phyloP scores from a whole-genome alignment of 768 basidiomycete genomes.

The Tylopilus balloui region DNA sequence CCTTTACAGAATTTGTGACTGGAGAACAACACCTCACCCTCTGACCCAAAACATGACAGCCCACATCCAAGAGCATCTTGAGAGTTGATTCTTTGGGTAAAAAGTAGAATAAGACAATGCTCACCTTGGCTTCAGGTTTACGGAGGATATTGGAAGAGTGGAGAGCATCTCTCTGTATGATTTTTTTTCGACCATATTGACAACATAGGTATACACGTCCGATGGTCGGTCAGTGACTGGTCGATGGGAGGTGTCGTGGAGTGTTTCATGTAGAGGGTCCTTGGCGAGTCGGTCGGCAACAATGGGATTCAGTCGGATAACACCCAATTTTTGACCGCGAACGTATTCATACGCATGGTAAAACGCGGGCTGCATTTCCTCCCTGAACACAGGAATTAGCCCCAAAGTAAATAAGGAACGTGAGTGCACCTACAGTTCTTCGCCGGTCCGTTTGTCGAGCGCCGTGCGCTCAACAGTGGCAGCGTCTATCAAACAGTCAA shows the following conservation, averaged over 20 bases:
- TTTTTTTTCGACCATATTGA: slow-evolving; percentile 75
- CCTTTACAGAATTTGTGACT: too few relatives aligned
- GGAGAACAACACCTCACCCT: too few relatives aligned
- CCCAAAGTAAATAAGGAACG: neutral
- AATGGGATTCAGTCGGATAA: slow-evolving; percentile 79
- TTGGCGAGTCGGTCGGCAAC: slow-evolving; percentile 76
- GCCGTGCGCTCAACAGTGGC: slow-evolving; percentile 69
- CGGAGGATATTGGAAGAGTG: slow-evolving; percentile 84
- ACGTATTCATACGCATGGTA: slow-evolving; percentile 88
- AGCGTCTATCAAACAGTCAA: slow-evolving; percentile 79
- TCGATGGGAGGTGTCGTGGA: too few relatives aligned
- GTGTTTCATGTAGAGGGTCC: too few relatives aligned
- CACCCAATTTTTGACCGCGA: slow-evolving; percentile 89
- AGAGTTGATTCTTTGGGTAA: too few relatives aligned
- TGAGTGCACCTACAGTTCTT: too few relatives aligned
- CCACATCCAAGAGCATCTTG: too few relatives aligned
- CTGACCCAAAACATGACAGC: too few relatives aligned
- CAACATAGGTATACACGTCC: slow-evolving; percentile 93
- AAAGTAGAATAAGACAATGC: slow-evolving; percentile 11
- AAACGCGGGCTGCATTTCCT: slow-evolving; percentile 85
- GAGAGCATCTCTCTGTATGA: slow-evolving; percentile 63
- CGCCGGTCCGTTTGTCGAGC: too few relatives aligned
- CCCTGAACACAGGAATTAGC: slow-evolving; percentile 34
- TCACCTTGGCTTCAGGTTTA: slow-evolving; percentile 69
- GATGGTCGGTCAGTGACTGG: slow-evolving; percentile 79